These are phyloP conservation scores for Murraya paniculata DNA, from an alignment of 345 rosid species.

Conservation along the genomic window DNA sequence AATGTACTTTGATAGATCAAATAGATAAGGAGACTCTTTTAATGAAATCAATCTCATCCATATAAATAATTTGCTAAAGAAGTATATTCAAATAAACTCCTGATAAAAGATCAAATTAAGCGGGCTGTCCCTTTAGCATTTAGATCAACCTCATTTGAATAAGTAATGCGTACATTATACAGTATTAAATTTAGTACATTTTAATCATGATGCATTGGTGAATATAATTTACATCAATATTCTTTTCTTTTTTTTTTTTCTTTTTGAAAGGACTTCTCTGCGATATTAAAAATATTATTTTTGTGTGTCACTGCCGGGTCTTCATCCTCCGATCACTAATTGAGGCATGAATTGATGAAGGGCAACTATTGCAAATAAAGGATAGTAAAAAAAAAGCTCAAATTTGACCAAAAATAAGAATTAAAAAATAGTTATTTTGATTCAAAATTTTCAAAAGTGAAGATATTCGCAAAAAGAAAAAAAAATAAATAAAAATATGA, in stretches of 20 bases:
- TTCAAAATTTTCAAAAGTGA: no score
- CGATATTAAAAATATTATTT: no score
- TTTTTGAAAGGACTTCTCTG: no score
- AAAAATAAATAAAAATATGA: no score
- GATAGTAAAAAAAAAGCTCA: background rate
- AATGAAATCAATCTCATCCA: background rate
- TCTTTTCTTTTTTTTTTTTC: no score
- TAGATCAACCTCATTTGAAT: no score
- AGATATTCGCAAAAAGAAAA: no score
- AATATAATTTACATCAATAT: background rate
- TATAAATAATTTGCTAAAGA: background rate
- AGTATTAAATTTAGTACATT: no score
- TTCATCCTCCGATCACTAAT: background rate
- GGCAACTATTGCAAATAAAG: background rate
- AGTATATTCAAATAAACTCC: background rate
- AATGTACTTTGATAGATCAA: background rate
- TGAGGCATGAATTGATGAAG: background rate
- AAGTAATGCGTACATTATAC: no score
- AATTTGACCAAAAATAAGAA: background rate
- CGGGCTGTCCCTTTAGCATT: no score
- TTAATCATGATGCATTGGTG: no score
- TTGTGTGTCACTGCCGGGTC: background rate
- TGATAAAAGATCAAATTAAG: no score
- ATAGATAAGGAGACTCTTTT: background rate
- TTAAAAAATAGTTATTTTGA: background rate